Conservation (phyloP, 495 filamentous ascomycete genomes). For the Diplogelasinospora grovesii region DNA sequence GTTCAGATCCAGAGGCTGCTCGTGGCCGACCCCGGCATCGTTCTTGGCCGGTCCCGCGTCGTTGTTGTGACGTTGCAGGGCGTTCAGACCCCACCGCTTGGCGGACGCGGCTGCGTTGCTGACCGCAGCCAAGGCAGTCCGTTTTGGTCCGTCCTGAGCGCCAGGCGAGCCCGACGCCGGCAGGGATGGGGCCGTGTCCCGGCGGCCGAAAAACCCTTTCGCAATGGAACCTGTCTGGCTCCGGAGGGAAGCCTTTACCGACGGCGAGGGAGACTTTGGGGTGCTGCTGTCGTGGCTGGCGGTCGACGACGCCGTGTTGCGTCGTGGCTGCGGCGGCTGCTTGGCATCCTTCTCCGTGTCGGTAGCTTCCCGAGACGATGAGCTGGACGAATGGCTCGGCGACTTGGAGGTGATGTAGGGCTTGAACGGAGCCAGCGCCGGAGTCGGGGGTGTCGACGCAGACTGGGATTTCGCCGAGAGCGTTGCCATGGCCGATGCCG, state of each 20-base stretch:
- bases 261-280: conserved; percentile 26
- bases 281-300: conserved; percentile 22
- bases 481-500: conserved; percentile 57
- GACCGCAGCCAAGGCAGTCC: conserved; percentile 50
- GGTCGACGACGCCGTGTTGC: conserved; percentile 35
- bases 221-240: conserved; percentile 30
- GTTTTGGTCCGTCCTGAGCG: conserved; percentile 26
- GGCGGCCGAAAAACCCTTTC: conserved; percentile 34
- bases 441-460: conserved; percentile 44
- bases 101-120: conserved; percentile 69
- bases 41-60: conserved; percentile 25
- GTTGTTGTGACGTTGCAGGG: conserved; percentile 51
- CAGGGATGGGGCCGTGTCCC: conserved; percentile 21
- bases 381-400: conserved; percentile 34
- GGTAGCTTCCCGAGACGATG: conserved; percentile 26
- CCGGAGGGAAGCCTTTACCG: conserved; percentile 29
- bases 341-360: conserved; percentile 29
- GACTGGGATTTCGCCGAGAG: conserved; percentile 56
- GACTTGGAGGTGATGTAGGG: conserved; percentile 30
- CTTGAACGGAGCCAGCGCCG: conserved; percentile 42
- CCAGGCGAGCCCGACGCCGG: conserved; percentile 21
- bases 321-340: conserved; percentile 33
- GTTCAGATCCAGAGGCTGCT: conserved; percentile 43
- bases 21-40: conserved; percentile 13
- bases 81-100: conserved; percentile 76